A percentile compares a stretch with the other conserved stretches of the same genome.
phyloP scores from a whole-genome alignment of 106 monocot genomes.

The Vanilla planifolia region DNA sequence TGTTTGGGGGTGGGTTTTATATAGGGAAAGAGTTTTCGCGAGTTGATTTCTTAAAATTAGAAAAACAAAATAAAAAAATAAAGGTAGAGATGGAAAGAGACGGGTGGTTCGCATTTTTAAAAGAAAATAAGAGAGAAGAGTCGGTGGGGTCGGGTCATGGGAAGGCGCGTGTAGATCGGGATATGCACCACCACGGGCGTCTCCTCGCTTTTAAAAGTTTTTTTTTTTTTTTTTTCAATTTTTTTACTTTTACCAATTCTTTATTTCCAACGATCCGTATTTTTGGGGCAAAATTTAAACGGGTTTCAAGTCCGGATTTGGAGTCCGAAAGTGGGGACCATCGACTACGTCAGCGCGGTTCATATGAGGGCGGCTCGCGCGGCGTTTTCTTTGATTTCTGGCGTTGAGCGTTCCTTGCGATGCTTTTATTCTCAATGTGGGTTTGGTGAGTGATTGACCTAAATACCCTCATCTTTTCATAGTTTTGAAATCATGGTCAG shows the following conservation, averaged over 20 bases:
- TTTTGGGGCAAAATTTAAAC: constrained; percentile 9
- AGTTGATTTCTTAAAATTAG: background rate
- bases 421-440: too few relatives aligned
- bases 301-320: constrained; percentile 20
- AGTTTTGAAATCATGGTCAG: too few relatives aligned
- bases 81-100: too few relatives aligned
- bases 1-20: constrained; percentile 8
- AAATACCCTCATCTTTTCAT: too few relatives aligned
- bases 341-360: constrained; percentile 19
- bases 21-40: constrained; percentile 4
- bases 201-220: too few relatives aligned
- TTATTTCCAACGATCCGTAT: background rate
- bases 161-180: constrained; percentile 20
- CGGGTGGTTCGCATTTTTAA: too few relatives aligned
- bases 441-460: too few relatives aligned
- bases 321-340: constrained; percentile 15
- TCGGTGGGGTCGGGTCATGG: constrained; percentile 8
- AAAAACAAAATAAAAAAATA: background rate
- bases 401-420: background rate
- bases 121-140: background rate
- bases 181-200: constrained; percentile 3
- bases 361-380: constrained; percentile 6
- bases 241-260: background rate
- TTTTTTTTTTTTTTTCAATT: constrained; percentile 1
- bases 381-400: constrained; percentile 6